These are phyloP conservation scores for Mortierella sp. DNA, from an alignment of 371 early-diverging fungal species.

Conservation along the genomic window DNA sequence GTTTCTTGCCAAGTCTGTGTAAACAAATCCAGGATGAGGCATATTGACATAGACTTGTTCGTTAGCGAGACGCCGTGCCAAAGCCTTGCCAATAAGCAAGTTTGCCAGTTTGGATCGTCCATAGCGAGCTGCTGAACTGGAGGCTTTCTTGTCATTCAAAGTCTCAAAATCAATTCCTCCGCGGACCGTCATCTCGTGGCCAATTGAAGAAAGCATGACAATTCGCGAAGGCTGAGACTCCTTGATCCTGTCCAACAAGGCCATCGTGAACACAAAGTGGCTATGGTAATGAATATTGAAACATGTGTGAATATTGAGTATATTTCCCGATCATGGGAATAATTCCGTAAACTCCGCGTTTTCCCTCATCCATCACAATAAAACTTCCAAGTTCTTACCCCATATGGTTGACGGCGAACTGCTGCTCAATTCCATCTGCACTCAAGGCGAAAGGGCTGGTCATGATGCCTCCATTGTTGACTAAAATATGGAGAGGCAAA, in stretches of 20 bases:
- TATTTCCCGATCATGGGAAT: neutral
- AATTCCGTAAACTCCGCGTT: neutral
- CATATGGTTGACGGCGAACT: slow-evolving; percentile 54
- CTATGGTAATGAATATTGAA: slow-evolving; percentile 54
- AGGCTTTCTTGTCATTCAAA: slow-evolving; percentile 38
- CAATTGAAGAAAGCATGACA: slow-evolving; percentile 43
- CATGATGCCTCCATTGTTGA: slow-evolving; percentile 85
- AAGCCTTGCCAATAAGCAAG: slow-evolving; percentile 67
- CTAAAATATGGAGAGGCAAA: slow-evolving; percentile 68
- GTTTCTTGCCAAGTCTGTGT: slow-evolving; percentile 41
- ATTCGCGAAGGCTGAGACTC: slow-evolving; percentile 66
- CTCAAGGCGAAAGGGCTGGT: slow-evolving; percentile 70
- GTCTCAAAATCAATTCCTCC: slow-evolving; percentile 56
- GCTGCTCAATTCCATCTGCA: slow-evolving; percentile 78
- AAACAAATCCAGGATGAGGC: slow-evolving; percentile 51
- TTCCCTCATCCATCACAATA: too few relatives aligned
- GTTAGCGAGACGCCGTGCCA: slow-evolving; percentile 57
- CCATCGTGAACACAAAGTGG: slow-evolving; percentile 76
- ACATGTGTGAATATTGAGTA: neutral
- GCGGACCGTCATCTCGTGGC: slow-evolving; percentile 41
- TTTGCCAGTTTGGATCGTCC: slow-evolving; percentile 74
- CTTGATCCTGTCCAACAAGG: slow-evolving; percentile 73
- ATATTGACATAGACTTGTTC: slow-evolving; percentile 49
- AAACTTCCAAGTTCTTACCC: slow-evolving; percentile 31
- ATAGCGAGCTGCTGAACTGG: slow-evolving; percentile 34